phyloP scores from a whole-genome alignment of 1,284 basidiomycete genomes.

The Vanrija sp. region DNA sequence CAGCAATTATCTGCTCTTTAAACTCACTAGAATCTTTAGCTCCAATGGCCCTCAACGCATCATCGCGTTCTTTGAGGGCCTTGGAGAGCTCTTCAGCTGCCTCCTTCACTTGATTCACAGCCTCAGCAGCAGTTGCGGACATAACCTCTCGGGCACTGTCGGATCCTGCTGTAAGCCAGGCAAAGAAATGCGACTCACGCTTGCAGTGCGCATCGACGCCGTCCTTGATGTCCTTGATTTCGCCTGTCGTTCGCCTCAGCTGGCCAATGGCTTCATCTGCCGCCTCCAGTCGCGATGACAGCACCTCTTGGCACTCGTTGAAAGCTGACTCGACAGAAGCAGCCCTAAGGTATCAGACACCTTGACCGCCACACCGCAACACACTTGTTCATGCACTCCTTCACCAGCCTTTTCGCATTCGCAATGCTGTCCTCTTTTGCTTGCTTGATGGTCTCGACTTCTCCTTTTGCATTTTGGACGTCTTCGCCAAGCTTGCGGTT shows the following conservation, averaged over 20 bases:
- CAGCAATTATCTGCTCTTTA: too few relatives aligned
- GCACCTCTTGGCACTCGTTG: background rate
- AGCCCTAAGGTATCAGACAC: background rate
- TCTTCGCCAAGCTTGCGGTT: background rate
- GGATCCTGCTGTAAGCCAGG: too few relatives aligned
- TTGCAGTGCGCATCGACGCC: too few relatives aligned
- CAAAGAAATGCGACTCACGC: too few relatives aligned
- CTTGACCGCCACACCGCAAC: background rate
- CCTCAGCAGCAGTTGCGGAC: too few relatives aligned
- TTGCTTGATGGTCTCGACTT: background rate
- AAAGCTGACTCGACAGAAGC: background rate
- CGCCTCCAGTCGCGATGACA: background rate
- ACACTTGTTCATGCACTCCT: background rate
- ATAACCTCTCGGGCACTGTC: too few relatives aligned
- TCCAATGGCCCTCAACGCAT: too few relatives aligned
- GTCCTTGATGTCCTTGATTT: too few relatives aligned
- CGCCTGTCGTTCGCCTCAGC: background rate
- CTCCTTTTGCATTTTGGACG: background rate
- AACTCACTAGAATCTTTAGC: too few relatives aligned
- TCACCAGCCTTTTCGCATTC: background rate
- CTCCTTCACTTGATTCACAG: too few relatives aligned
- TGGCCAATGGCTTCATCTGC: background rate
- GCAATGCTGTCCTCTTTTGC: background rate
- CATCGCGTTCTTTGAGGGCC: too few relatives aligned
- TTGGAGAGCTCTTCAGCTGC: too few relatives aligned